These are phyloP conservation scores for Pythium periplocum DNA, from an alignment of 352 stramenopile species.

Conservation along the genomic window DNA sequence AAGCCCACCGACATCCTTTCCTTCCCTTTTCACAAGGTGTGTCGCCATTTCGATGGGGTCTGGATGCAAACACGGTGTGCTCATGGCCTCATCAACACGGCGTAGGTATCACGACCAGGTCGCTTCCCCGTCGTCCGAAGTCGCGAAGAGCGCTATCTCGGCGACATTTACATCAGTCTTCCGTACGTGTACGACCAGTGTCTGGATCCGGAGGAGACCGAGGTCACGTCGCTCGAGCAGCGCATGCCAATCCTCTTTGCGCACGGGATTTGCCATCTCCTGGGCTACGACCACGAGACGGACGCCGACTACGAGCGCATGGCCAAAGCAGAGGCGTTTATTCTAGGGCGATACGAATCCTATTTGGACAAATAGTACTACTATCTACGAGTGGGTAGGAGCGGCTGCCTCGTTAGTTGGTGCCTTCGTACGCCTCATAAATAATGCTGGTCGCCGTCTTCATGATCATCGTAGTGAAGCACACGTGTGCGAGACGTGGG, in stretches of 20 bases:
- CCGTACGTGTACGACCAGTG: slow-evolving; percentile 76
- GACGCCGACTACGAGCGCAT: slow-evolving; percentile 77
- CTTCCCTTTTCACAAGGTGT: slow-evolving; percentile 74
- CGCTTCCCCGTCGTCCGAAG: slow-evolving; percentile 47
- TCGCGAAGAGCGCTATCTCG: slow-evolving; percentile 65
- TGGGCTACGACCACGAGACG: slow-evolving; percentile 82
- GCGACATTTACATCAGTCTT: slow-evolving; percentile 81
- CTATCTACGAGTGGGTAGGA: too few species aligned
- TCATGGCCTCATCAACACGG: too few species aligned
- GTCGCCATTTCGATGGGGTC: background rate
- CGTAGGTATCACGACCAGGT: slow-evolving; percentile 32
- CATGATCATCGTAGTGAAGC: slow-evolving; percentile 91
- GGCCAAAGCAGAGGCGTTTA: slow-evolving; percentile 61
- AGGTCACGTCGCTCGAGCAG: slow-evolving; percentile 52
- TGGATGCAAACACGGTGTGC: slow-evolving; percentile 17
- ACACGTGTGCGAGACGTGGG: slow-evolving; percentile 59
- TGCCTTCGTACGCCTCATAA: slow-evolving; percentile 70
- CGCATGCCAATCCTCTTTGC: slow-evolving; percentile 70
- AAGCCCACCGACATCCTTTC: slow-evolving; percentile 80
- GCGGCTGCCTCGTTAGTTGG: background rate
- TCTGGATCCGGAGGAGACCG: slow-evolving; percentile 43
- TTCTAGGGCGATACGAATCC: slow-evolving; percentile 45
- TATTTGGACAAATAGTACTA: slow-evolving; percentile 25
- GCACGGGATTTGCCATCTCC: slow-evolving; percentile 77
- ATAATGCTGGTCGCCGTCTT: slow-evolving; percentile 83